These are phyloP conservation scores for Fusarium graminum DNA, from an alignment of 2,329 filamentous ascomycete species.

Conservation along the genomic window DNA sequence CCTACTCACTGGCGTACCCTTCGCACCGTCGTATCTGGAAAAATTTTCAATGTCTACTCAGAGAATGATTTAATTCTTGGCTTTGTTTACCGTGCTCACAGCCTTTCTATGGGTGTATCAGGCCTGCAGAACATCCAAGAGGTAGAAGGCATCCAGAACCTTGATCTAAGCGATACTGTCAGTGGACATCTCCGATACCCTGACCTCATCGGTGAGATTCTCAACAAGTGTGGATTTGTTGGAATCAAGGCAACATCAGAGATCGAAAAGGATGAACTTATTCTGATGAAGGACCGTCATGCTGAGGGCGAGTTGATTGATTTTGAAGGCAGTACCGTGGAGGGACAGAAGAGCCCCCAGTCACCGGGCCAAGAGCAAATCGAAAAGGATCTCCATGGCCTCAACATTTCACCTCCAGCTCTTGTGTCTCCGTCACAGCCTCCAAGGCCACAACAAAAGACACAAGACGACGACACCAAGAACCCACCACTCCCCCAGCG, in stretches of 20 bases:
- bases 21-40: slow-evolving; percentile 81
- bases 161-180: slow-evolving; percentile 67
- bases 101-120: slow-evolving; percentile 84
- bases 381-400: slow-evolving; percentile 47
- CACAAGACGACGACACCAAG: slow-evolving; percentile 3
- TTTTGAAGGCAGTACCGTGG: slow-evolving; percentile 42
- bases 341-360: slow-evolving; percentile 26
- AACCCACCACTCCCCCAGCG: slow-evolving; percentile 38
- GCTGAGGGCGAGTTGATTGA: slow-evolving; percentile 52
- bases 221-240: slow-evolving; percentile 65
- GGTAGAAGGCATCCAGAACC: slow-evolving; percentile 73
- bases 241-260: slow-evolving; percentile 59
- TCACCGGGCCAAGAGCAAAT: slow-evolving; percentile 35
- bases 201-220: slow-evolving; percentile 63
- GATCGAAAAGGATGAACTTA: slow-evolving; percentile 66
- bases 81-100: slow-evolving; percentile 88
- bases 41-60: slow-evolving; percentile 89
- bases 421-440: slow-evolving; percentile 42
- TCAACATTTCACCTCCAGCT: slow-evolving; percentile 49
- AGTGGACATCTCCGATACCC: slow-evolving; percentile 68
- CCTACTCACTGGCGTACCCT: slow-evolving; percentile 80
- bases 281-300: slow-evolving; percentile 59
- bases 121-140: slow-evolving; percentile 80
- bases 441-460: slow-evolving; percentile 15
- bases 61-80: slow-evolving; percentile 89